Percentiles rank a stretch among this genome's conserved stretches.
phyloP scores from a whole-genome alignment of 192 early-diverging fungal species.

The Backusella macrospora region DNA sequence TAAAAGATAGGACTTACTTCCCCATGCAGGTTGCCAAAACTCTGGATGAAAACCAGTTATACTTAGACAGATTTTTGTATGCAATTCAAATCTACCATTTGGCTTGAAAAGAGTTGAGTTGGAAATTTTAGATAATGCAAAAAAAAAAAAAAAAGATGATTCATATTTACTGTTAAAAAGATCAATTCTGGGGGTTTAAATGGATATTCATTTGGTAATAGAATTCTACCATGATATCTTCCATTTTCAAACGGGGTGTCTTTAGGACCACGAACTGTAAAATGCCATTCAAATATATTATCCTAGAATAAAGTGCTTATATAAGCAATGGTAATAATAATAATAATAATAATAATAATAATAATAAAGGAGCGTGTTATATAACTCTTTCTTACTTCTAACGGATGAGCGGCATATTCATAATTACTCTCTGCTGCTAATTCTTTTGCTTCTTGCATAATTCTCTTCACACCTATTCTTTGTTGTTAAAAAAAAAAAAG shows the following conservation, averaged over 20 bases:
- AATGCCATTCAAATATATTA: constrained; percentile 98
- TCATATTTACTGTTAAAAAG: constrained; percentile 73
- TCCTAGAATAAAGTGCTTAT: constrained; percentile 53
- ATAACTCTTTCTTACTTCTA: constrained; percentile 50
- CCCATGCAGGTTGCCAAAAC: constrained; percentile 97
- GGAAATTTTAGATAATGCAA: neutral
- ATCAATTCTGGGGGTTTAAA: constrained; percentile 86
- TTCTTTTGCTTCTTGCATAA: constrained; percentile 79
- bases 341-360: too few relatives aligned
- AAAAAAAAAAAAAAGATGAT: too few relatives aligned
- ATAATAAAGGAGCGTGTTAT: neutral
- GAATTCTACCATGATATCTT: constrained; percentile 88
- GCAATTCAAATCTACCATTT: constrained; percentile 87
- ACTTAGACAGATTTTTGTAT: constrained; percentile 94
- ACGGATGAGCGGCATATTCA: constrained; percentile 75
- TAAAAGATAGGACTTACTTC: constrained; percentile 52
- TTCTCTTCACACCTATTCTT: constrained; percentile 83
- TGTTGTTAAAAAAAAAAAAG: neutral
- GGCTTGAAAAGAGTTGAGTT: constrained; percentile 41
- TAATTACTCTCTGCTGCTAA: constrained; percentile 63
- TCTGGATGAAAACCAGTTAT: constrained; percentile 95
- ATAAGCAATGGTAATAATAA: too few relatives aligned
- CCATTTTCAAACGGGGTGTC: constrained; percentile 87
- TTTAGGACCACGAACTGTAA: constrained; percentile 87
- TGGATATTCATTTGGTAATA: constrained; percentile 95